Evolutionary conservation across 495 filamentous ascomycete genomes (phyloP).

Genomic region (Penicillium antarcticum): DNA sequence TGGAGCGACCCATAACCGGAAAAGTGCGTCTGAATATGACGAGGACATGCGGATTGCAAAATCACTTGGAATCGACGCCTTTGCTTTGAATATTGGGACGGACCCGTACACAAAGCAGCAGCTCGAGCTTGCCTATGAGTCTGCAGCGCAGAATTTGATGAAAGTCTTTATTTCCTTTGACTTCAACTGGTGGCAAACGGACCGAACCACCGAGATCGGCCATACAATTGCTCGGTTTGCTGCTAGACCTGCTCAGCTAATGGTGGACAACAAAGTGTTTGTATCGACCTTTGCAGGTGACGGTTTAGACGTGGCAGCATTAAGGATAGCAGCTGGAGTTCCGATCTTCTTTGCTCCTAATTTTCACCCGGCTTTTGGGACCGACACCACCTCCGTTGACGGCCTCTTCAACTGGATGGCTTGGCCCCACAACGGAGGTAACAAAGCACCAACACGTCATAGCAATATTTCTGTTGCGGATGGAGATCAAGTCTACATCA

Average conservation of each 20-base stretch:
- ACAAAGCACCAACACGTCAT: slow-evolving; percentile 48
- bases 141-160: slow-evolving; percentile 54
- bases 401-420: slow-evolving; percentile 59
- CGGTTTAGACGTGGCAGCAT: slow-evolving; percentile 41
- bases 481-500: slow-evolving; percentile 46
- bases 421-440: slow-evolving; percentile 53
- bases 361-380: slow-evolving; percentile 44
- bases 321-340: slow-evolving; percentile 41
- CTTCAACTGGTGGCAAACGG: slow-evolving; percentile 50
- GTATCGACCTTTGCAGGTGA: slow-evolving; percentile 55
- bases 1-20: slow-evolving; percentile 51
- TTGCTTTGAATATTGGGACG: slow-evolving; percentile 56
- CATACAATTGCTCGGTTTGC: slow-evolving; percentile 48
- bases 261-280: slow-evolving; percentile 52
- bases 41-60: slow-evolving; percentile 55
- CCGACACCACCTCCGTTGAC: slow-evolving; percentile 37
- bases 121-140: slow-evolving; percentile 53
- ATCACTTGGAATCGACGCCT: slow-evolving; percentile 56
- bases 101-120: slow-evolving; percentile 51
- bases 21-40: slow-evolving; percentile 49
- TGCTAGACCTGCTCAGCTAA: slow-evolving; percentile 48
- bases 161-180: slow-evolving; percentile 62
- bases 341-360: slow-evolving; percentile 56
- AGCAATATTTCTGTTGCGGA: slow-evolving; percentile 43
- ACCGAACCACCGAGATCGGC: slow-evolving; percentile 41